Evolutionary conservation across 2,329 filamentous ascomycete genomes (phyloP), one percentile per base, ranked within the genome.

Genomic region (Aciculosporium take): DNA sequence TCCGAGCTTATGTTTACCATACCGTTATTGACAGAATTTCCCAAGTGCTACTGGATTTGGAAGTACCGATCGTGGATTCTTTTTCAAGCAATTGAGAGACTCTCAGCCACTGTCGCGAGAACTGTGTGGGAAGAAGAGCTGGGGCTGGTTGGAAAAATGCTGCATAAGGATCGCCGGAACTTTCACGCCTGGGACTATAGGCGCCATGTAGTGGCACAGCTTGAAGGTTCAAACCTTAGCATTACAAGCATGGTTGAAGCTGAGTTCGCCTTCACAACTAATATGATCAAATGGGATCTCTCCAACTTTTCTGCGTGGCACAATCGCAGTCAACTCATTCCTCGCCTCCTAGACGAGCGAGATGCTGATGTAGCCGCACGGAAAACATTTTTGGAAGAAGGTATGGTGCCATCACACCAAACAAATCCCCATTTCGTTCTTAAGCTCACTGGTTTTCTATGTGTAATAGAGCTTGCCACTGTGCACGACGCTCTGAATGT

Each of bases 41-140:
- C 91, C 6, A 98, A 98, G 60, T 96, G 91, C 69, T 98, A 98
- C 66, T 96, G 91, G 89, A 89, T 98, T 54, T 98, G 91, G 91
- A 94, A 94, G 52, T 89, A 95, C 61, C 80, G 91, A 23, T 64
- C 81, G 35, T 98, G 91, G 88, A 67, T 89, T 3, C 68, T 98
- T 12, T 67, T 80, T 41, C 75, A 85, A 57, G 79, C 79, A 27
- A 83, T 81, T 36, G 57, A 68, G 10, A 67, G 79, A 15, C 67
- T 94, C 8, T 71, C 76, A 2, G 47, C 61, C 1, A 43, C 65
- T 0, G 56, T 65, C 13, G 76, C 85, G 2, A 70, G 73, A 18
- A 62, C 68, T 30, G 68, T 95, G 38, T 98, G 91, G 91, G 69
- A 81, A 52, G 78, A 81, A 47, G 91, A 98, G 59, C 73, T 98